Conservation (phyloP, 73 alveolate species). For the Tetrahymena borealis region DNA sequence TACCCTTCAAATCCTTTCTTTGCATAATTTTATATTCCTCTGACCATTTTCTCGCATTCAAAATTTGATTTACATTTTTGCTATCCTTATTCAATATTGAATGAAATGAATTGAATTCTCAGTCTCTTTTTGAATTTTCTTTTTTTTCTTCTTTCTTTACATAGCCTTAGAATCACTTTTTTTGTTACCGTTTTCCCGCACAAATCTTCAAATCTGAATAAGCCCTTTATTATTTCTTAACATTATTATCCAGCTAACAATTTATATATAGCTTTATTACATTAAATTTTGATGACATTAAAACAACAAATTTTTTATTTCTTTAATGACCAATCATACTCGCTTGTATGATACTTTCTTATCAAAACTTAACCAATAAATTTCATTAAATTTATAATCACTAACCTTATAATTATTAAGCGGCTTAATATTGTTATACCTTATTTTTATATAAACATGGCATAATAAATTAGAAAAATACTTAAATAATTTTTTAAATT, state of each 20-base stretch:
- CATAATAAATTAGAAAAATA: too few species aligned
- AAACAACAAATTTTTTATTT: background rate
- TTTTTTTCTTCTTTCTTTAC: background rate
- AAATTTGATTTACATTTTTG: background rate
- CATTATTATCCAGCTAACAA: background rate
- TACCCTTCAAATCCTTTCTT: background rate
- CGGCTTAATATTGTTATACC: too few species aligned
- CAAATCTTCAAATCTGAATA: background rate
- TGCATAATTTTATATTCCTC: background rate
- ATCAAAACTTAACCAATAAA: background rate
- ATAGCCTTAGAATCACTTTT: background rate
- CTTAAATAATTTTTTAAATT: too few species aligned
- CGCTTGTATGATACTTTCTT: background rate
- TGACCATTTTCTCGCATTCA: background rate
- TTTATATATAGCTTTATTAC: background rate
- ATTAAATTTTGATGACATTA: background rate
- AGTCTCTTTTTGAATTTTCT: background rate
- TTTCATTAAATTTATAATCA: background rate
- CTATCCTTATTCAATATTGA: background rate
- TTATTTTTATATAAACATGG: too few species aligned
- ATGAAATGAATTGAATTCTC: background rate
- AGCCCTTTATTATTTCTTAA: background rate
- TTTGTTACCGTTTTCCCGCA: background rate
- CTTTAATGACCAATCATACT: background rate
- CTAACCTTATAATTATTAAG: too few species aligned